Conservation (phyloP, 2,329 filamentous ascomycete genomes). For the Calonectria pseudoreteaudii region DNA sequence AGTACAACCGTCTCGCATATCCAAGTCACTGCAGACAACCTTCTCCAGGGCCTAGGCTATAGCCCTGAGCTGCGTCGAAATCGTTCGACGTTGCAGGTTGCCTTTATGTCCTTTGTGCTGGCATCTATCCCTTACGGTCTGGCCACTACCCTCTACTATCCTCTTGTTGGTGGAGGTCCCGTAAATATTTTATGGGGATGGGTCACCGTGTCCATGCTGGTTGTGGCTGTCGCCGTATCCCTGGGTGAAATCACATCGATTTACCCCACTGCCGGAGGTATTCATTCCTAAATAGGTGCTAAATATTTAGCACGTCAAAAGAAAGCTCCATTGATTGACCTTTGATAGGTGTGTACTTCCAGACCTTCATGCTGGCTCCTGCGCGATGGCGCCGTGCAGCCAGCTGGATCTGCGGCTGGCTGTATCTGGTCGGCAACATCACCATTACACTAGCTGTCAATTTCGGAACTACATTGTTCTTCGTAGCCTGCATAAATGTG, state of each 20-base stretch:
- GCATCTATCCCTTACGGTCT: slow-evolving; percentile 81
- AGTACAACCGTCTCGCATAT: too few relatives aligned
- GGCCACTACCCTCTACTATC: slow-evolving; percentile 76
- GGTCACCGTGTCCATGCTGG: slow-evolving; percentile 75
- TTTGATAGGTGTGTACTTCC: slow-evolving; percentile 73
- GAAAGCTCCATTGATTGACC: too few relatives aligned
- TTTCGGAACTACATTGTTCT: slow-evolving; percentile 79
- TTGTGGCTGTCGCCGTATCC: slow-evolving; percentile 77
- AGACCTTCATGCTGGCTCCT: slow-evolving; percentile 80
- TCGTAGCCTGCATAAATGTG: slow-evolving; percentile 67
- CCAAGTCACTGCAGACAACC: background rate
- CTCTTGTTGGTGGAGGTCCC: slow-evolving; percentile 74
- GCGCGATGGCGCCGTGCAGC: slow-evolving; percentile 70
- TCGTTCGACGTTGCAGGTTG: slow-evolving; percentile 75
- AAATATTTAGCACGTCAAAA: too few relatives aligned
- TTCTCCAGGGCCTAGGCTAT: background rate
- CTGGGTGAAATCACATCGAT: slow-evolving; percentile 81
- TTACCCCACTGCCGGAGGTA: slow-evolving; percentile 79
- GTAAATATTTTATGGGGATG: slow-evolving; percentile 81
- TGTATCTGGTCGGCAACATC: slow-evolving; percentile 83
- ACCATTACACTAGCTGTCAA: slow-evolving; percentile 87
- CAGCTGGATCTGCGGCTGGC: slow-evolving; percentile 81
- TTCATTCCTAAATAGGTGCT: slow-evolving; percentile 17
- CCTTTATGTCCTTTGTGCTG: slow-evolving; percentile 82
- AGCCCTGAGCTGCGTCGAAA: slow-evolving; percentile 55